Evolutionary conservation across 1,139 yeast genomes (phyloP).

Genomic region (Kazachstania sp.): DNA sequence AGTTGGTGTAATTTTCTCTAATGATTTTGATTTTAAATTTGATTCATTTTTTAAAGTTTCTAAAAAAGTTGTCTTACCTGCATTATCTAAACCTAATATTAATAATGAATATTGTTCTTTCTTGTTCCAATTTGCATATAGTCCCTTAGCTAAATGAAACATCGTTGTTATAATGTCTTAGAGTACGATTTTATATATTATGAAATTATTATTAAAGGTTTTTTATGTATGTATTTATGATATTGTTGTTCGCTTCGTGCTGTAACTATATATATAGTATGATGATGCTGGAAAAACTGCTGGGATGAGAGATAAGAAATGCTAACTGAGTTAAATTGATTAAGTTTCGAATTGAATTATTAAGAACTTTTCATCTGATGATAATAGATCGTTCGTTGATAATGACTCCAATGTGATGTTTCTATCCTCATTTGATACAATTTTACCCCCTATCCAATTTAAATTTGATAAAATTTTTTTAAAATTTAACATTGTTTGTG

Average conservation of each 20-base stretch:
- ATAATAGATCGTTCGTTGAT: conserved; percentile 12
- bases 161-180: too few relatives aligned
- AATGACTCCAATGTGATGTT: conserved; percentile 4
- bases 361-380: conserved; percentile 24
- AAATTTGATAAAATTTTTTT: conserved; percentile 21
- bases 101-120: conserved; percentile 65
- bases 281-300: too few relatives aligned
- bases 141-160: conserved; percentile 59
- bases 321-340: too few relatives aligned
- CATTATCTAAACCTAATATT: conserved; percentile 86
- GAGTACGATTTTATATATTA: too few relatives aligned
- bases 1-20: conserved; percentile 52
- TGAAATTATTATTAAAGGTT: too few relatives aligned
- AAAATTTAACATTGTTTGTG: conserved; percentile 9
- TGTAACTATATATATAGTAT: too few relatives aligned
- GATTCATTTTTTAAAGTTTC: conserved; percentile 52
- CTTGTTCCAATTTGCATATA: conserved; percentile 48
- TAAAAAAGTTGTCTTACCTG: conserved; percentile 84
- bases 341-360: conserved; percentile 28
- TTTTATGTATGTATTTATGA: too few relatives aligned
- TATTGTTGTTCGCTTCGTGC: too few relatives aligned
- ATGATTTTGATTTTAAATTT: conserved; percentile 30
- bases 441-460: conserved; percentile 29
- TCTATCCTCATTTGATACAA: conserved; percentile 24
- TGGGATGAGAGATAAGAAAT: too few relatives aligned